Base-by-base conservation (phyloP, 179 eudicot genomes). In the Carnegiea gigantea region DNA sequence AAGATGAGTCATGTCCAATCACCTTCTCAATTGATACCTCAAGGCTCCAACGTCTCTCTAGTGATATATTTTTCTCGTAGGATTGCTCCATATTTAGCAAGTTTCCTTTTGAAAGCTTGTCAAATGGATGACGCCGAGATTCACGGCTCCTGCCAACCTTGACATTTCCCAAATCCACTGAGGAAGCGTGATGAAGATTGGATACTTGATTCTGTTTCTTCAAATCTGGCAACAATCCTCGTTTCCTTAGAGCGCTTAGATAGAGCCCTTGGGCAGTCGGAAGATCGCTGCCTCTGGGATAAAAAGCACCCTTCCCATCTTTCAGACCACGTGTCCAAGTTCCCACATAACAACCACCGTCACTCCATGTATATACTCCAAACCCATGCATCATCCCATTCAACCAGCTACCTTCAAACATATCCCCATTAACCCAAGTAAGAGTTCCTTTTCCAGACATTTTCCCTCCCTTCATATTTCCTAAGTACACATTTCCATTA, bases 281-380 rank as follows among this genome's bases (percentile, higher is more conserved):
- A 81, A 90, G 85, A 78, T 82, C 88, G 82, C 88, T 85, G 36
- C 94, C 92, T 71, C 82, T 90, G 5, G 99, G 99, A 85, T 94
- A 94, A 79, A 92, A 94, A 8, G 95, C 85, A 76, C 99, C 99
- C 86, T 95, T 94, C 70, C 99, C 99, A 49, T 95, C 99, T 85
- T 95, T 95, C 73, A 95, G 85, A n/a, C 99, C 97, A 33, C 91
- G 84, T 0, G 99, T 95, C 99, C 99, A 95, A 73, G 93, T 95
- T 74, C 99, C 99, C 57, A 95, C 91, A 88, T 94, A 95, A 85
- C 90, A 92, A 57, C 97, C 93, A 40, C 98, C 98, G 84, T 92
- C 95, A 54, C 77, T 86, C 99, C 99, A 96, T 43, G 96, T 92
- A 79, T 92, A 95, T 36, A 92, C 92, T 68, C 98, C 99, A 83